Conservation (phyloP, 257 asterid genomes). For the Nemophila menziesii region DNA sequence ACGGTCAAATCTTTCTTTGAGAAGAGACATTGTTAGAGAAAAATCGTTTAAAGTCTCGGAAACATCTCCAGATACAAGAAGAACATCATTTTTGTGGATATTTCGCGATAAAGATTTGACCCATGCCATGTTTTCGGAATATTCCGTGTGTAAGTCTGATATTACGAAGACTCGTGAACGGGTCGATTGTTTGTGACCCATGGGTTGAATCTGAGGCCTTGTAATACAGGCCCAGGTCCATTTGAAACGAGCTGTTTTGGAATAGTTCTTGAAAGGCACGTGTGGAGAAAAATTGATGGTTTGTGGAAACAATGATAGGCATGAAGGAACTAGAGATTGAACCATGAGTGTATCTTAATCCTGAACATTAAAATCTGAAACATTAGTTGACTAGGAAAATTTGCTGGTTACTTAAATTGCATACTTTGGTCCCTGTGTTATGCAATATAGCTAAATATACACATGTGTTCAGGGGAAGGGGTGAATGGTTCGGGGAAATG, state of each 20-base stretch:
- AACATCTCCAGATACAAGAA: slow-evolving; percentile 82
- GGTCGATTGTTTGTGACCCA: slow-evolving; percentile 8
- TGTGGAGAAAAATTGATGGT: slow-evolving; percentile 11
- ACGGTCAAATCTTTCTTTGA: slow-evolving; percentile 53
- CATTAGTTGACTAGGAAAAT: no score
- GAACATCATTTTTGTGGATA: slow-evolving; percentile 30
- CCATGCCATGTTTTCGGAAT: slow-evolving; percentile 65
- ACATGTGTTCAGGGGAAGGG: no score
- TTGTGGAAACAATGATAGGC: slow-evolving; percentile 13
- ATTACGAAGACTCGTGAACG: slow-evolving; percentile 45
- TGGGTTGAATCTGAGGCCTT: slow-evolving; percentile 36
- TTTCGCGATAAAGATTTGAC: slow-evolving; percentile 30
- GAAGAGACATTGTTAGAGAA: slow-evolving; percentile 45
- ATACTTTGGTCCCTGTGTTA: no score
- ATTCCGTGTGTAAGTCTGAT: slow-evolving; percentile 87
- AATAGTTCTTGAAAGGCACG: slow-evolving; percentile 8
- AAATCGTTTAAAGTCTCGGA: slow-evolving; percentile 66
- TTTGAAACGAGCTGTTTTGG: slow-evolving; percentile 5
- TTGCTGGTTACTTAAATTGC: no score
- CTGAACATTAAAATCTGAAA: not conserved
- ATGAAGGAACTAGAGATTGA: slow-evolving; percentile 20
- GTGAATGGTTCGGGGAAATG: no score
- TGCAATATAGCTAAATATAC: no score
- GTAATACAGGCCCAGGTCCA: slow-evolving; percentile 8
- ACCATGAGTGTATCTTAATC: slow-evolving; percentile 18